phyloP scores from a whole-genome alignment of 139 green algal species.

The Picochlorum sp. region DNA sequence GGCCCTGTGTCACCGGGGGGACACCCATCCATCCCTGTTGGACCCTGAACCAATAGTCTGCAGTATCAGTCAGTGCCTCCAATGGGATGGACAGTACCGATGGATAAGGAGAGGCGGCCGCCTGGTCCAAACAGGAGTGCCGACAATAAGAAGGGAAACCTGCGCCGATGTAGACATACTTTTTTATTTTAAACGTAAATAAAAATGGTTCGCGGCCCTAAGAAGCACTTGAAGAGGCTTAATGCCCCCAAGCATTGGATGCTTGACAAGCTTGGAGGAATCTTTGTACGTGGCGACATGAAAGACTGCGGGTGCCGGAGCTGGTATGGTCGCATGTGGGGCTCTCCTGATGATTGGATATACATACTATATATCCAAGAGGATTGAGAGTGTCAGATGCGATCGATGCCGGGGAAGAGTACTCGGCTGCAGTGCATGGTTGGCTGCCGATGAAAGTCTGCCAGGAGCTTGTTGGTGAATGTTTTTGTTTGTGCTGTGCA shows the following conservation, averaged over 20 bases:
- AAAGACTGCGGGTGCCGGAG: slow-evolving; percentile 2
- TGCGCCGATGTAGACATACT: too few species aligned
- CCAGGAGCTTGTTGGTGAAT: background rate
- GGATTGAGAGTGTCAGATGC: background rate
- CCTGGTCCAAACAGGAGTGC: too few species aligned
- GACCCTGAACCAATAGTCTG: too few species aligned
- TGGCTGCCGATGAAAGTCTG: background rate
- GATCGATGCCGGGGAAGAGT: background rate
- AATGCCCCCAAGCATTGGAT: slow-evolving; percentile 95
- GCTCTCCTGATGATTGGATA: background rate
- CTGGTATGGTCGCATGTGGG: background rate
- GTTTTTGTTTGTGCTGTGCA: slow-evolving; percentile 23
- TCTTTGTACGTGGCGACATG: slow-evolving; percentile 77
- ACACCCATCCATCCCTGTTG: too few species aligned
- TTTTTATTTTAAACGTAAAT: background rate
- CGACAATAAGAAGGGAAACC: too few species aligned
- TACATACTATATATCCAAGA: background rate
- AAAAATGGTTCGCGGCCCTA: slow-evolving; percentile 63
- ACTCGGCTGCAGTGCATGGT: background rate
- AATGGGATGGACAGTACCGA: too few species aligned
- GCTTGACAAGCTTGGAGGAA: slow-evolving; percentile 98
- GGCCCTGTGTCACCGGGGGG: too few species aligned
- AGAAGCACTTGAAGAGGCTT: slow-evolving; percentile 98
- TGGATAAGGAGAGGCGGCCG: too few species aligned
- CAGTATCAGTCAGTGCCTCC: too few species aligned